These are phyloP conservation scores for Schizosaccharomyces lindneri DNA, from an alignment of 805 yeast species.

Conservation along the genomic window DNA sequence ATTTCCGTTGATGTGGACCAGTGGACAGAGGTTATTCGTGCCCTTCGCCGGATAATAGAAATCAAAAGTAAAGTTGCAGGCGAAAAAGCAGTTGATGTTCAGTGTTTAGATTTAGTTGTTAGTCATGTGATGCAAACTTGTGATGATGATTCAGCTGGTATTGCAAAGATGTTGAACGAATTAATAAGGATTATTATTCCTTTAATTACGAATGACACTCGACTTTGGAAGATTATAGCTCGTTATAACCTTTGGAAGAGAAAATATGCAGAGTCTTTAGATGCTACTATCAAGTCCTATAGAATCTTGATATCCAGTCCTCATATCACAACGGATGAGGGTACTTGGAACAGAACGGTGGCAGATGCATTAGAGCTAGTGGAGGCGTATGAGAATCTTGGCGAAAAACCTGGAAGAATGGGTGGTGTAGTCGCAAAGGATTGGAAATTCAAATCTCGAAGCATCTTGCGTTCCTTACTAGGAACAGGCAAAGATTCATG, in stretches of 20 bases:
- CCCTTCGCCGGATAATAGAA: conserved; percentile 37
- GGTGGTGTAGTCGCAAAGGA: conserved; percentile 54
- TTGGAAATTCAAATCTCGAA: conserved; percentile 67
- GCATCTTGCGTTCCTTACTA: conserved; percentile 46
- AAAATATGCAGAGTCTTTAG: conserved; percentile 70
- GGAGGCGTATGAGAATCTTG: conserved; percentile 67
- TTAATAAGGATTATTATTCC: conserved; percentile 48
- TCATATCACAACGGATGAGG: conserved; percentile 34
- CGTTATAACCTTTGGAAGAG: conserved; percentile 67
- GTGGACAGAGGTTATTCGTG: conserved; percentile 71
- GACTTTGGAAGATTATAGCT: conserved; percentile 67
- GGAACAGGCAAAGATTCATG: conserved; percentile 56
- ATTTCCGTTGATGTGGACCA: conserved; percentile 64
- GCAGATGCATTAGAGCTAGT: conserved; percentile 55
- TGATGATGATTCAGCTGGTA: conserved; percentile 18
- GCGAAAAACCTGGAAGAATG: conserved; percentile 67
- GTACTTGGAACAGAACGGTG: conserved; percentile 53
- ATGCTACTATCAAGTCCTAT: conserved; percentile 65
- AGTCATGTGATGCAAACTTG: conserved; percentile 17
- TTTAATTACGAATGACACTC: conserved; percentile 36
- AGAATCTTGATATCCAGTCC: conserved; percentile 41
- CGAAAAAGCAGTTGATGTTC: conserved; percentile 46
- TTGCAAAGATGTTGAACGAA: conserved; percentile 44
- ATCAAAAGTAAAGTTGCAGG: conserved; percentile 31
- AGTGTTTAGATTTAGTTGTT: conserved; percentile 54